Base-by-base conservation (phyloP, 768 basidiomycete genomes). In the Panaeolus papilionaceus region DNA sequence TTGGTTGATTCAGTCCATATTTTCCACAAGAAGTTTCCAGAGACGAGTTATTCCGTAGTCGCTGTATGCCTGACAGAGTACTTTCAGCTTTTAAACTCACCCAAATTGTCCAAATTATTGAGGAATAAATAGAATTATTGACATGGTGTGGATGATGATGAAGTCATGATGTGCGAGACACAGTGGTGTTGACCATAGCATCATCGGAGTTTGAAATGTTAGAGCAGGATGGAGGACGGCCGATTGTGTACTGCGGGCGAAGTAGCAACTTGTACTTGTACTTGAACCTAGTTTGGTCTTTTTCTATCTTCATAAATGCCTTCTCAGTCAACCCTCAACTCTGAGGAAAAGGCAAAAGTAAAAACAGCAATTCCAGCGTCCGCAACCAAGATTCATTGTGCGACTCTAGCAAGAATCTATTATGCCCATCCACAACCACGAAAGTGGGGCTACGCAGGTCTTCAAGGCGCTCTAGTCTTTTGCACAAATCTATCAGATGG, bases 321-420 rank as follows among this genome's bases (percentile, higher is more conserved):
- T 14, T 79, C 89, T 12, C 88, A 88, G 68, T 89, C 92, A 3
- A 86, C 89, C 1, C 82, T 97, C 37, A 86, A 85, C 20, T 76
- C 82, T 39, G 90, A 91, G 67, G 96, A 98, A 71, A 98, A 94
- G 79, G 75, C 82, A 38, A 91, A 88, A 72, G 85, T 99, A 70
- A 92, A 91, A 76, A 79, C 82, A 11, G 85, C 88, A 2, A 78
- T 94, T 23, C 83, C 89, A 3, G 73, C 77, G 0, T 77, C 85
- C 3, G 79, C 79, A 3, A 87, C 89, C 82, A 97, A 97, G 83
- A 93, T 97, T 71, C 73, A 89, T 51, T 88, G 79, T 47, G 96
- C 95, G n/a, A 89, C 92, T 0, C 85, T 94, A 42, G 94, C 90
- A 11, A 87, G 97, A 49, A 86, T 99, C 65, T 99, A 98, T 82